These are phyloP conservation scores for Rosa chinensis DNA, from an alignment of 306 rosid species.

Conservation along the genomic window DNA sequence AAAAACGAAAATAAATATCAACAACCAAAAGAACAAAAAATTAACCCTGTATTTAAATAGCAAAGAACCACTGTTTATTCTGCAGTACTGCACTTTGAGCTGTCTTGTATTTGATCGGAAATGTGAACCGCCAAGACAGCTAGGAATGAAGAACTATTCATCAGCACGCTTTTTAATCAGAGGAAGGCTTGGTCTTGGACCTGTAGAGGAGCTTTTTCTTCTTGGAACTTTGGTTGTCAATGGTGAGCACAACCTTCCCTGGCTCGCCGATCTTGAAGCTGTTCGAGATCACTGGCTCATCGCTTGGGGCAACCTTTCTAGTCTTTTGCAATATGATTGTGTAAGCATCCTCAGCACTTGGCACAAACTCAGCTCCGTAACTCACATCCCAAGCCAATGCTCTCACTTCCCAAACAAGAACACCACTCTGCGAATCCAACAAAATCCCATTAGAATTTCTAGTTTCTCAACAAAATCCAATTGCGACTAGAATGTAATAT, in stretches of 20 bases:
- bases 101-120: constrained; percentile 14
- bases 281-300: constrained; percentile 62
- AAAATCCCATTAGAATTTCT: not conserved
- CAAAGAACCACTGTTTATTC: constrained; percentile 30
- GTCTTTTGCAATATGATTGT: constrained; percentile 80
- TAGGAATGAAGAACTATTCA: not conserved
- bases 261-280: constrained; percentile 72
- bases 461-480: not conserved
- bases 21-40: constrained; percentile 29
- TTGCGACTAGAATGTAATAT: not conserved
- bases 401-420: constrained; percentile 79
- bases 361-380: constrained; percentile 88
- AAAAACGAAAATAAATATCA: constrained; percentile 27
- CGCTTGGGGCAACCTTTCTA: constrained; percentile 57
- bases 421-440: constrained; percentile 41
- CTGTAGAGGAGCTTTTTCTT: constrained; percentile 95
- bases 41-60: constrained; percentile 33
- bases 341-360: constrained; percentile 66
- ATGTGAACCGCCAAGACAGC: constrained; percentile 8
- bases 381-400: constrained; percentile 84
- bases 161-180: constrained; percentile 28
- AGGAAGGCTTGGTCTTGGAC: constrained; percentile 70
- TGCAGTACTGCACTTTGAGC: constrained; percentile 12
- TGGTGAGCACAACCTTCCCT: constrained; percentile 75
- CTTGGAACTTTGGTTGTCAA: constrained; percentile 84